Evolutionary conservation across 225 moss, liverwort and hornwort genomes (phyloP).

Genomic region (Pleurozium schreberi): DNA sequence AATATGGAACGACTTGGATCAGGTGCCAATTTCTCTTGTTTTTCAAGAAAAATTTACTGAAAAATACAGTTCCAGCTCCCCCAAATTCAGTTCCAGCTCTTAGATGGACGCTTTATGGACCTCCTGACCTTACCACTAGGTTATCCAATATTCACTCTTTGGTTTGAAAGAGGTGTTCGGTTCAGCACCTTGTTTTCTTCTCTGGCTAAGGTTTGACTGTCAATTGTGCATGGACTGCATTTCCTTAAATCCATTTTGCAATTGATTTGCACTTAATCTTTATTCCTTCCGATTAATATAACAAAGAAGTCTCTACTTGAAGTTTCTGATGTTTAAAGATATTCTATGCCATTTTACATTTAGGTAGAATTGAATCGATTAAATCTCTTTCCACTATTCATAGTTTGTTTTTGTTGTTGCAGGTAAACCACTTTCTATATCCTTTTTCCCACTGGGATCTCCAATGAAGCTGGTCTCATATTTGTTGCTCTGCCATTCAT

Average conservation of each 20-base stretch:
- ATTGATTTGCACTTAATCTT: not conserved
- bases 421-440: slow-evolving; percentile 84
- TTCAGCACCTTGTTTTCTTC: slow-evolving; percentile 46
- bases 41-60: no score
- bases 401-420: not conserved
- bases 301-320: not conserved
- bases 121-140: slow-evolving; percentile 39
- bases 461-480: slow-evolving; percentile 75
- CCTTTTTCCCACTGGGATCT: slow-evolving; percentile 81
- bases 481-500: slow-evolving; percentile 79
- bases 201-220: slow-evolving; percentile 60
- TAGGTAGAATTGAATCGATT: not conserved
- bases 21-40: no score
- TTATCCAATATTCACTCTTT: slow-evolving; percentile 62
- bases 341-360: not conserved
- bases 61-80: no score
- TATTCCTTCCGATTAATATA: not conserved
- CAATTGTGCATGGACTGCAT: not conserved
- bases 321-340: not conserved
- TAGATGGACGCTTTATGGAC: no score
- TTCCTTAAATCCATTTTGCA: not conserved
- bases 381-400: not conserved
- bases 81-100: no score
- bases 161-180: slow-evolving; percentile 81
- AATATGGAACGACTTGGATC: no score